Evolutionary conservation across 2,329 filamentous ascomycete species (phyloP).

Genomic region (Curvularia sp.): DNA sequence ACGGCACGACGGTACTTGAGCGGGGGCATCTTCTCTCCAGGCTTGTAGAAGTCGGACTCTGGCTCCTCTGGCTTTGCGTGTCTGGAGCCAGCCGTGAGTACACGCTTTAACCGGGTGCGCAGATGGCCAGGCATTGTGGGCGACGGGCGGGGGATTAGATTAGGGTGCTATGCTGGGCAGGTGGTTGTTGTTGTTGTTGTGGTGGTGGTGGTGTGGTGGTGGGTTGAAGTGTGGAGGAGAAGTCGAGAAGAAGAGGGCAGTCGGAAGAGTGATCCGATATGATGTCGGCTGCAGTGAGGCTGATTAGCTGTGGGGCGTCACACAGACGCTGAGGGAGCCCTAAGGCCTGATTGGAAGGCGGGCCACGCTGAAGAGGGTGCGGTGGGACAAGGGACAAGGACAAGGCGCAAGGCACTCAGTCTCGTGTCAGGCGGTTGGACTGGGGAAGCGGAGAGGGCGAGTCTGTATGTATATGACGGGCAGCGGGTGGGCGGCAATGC

Average conservation of each 20-base stretch:
- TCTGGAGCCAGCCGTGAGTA: conserved; percentile 50
- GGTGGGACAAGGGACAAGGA: conserved; percentile 10
- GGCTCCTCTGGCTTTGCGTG: conserved; percentile 44
- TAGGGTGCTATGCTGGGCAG: conserved; percentile 7
- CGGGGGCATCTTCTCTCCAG: conserved; percentile 60
- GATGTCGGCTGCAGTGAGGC: conserved; percentile 31
- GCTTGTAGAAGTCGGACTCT: conserved; percentile 57
- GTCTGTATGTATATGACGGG: conserved; percentile 1
- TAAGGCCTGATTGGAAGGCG: conserved; percentile 16
- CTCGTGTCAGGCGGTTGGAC: conserved; percentile 16
- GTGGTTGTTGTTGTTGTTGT: neutral
- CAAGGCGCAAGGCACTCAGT: neutral
- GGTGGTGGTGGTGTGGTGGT: conserved; percentile 9
- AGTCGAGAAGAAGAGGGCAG: conserved; percentile 17
- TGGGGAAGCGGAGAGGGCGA: conserved; percentile 17
- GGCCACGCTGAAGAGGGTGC: conserved; percentile 4
- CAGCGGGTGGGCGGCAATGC: conserved; percentile 14
- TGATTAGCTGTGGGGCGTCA: conserved; percentile 27
- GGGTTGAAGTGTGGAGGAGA: conserved; percentile 1
- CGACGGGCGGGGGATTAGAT: conserved; percentile 1
- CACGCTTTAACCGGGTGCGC: conserved; percentile 55
- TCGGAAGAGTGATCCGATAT: conserved; percentile 24
- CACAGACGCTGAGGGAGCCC: conserved; percentile 17
- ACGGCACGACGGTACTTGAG: conserved; percentile 59
- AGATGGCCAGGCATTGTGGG: conserved; percentile 51